Conservation (phyloP, 768 basidiomycete genomes). For the Tubosaeta brunneosetosa region DNA sequence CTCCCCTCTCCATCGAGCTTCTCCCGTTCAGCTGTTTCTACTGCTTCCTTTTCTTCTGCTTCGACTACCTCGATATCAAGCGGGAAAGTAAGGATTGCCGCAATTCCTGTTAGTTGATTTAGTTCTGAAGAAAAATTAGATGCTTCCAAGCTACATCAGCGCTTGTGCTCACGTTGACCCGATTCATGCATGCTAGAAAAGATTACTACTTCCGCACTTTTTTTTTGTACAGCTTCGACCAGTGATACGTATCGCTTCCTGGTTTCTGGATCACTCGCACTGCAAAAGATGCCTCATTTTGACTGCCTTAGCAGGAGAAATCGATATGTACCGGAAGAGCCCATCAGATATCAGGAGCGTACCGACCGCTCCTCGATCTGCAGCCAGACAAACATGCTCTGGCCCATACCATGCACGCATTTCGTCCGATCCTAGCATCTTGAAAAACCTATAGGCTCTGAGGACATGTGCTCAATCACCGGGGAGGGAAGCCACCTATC, state of each 20-base stretch:
- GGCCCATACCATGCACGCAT: conserved; percentile 99
- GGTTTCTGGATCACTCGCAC: conserved; percentile 71
- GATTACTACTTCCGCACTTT: conserved; percentile 90
- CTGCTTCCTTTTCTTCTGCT: conserved; percentile 80
- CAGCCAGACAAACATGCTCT: conserved; percentile 86
- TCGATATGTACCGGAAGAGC: conserved; percentile 68
- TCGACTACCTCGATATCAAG: conserved; percentile 94
- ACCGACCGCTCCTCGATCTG: conserved; percentile 90
- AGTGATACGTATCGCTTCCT: conserved; percentile 83
- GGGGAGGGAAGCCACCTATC: conserved; percentile 56
- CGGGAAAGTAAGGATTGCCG: conserved; percentile 94
- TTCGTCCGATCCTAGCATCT: conserved; percentile 93
- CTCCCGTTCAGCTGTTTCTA: conserved; percentile 36
- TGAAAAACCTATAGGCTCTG: conserved; percentile 72
- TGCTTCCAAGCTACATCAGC: not conserved
- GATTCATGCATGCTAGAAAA: conserved; percentile 99
- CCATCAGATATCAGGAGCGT: conserved; percentile 93
- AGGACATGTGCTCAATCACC: not conserved
- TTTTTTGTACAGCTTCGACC: conserved; percentile 83
- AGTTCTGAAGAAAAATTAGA: conserved; percentile 54
- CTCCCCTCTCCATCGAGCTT: conserved; percentile 9
- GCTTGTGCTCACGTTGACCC: conserved; percentile 78
- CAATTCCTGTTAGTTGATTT: conserved; percentile 93
- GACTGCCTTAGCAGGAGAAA: not conserved
- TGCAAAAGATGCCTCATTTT: conserved; percentile 27